Conservation (phyloP, 2,329 filamentous ascomycete genomes). For the Cladobotryum mycophilum region DNA sequence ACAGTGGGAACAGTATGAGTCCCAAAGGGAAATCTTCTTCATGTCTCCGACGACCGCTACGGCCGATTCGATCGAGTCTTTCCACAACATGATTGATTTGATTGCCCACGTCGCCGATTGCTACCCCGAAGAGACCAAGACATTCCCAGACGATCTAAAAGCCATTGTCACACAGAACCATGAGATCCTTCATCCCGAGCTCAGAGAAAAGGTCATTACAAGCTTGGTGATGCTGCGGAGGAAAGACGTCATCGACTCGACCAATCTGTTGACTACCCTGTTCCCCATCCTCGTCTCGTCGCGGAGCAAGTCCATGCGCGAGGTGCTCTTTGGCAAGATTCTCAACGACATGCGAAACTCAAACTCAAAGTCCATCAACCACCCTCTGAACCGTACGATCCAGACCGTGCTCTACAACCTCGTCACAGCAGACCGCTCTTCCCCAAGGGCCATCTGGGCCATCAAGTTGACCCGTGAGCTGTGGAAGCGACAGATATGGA, state of each 20-base stretch:
- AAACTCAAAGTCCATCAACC: constrained; percentile 83
- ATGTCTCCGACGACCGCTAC: constrained; percentile 73
- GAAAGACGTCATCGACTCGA: constrained; percentile 88
- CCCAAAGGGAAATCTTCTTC: constrained; percentile 86
- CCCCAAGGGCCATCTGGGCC: constrained; percentile 86
- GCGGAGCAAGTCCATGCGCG: constrained; percentile 80
- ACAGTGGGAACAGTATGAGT: constrained; percentile 88
- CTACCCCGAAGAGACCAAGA: constrained; percentile 72
- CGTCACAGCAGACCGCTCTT: constrained; percentile 76
- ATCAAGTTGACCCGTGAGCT: constrained; percentile 92
- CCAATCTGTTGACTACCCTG: constrained; percentile 76
- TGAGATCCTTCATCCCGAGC: constrained; percentile 70
- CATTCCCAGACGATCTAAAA: constrained; percentile 76
- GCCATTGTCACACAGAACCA: constrained; percentile 77
- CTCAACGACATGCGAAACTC: constrained; percentile 82
- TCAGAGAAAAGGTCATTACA: constrained; percentile 91
- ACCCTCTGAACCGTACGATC: constrained; percentile 85
- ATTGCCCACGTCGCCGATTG: constrained; percentile 90
- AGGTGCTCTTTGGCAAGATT: constrained; percentile 81
- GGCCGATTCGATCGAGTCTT: constrained; percentile 70
- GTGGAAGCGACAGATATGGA: constrained; percentile 96
- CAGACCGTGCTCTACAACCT: constrained; percentile 92
- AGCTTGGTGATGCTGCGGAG: constrained; percentile 80
- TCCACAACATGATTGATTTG: constrained; percentile 88
- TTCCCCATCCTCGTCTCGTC: constrained; percentile 92